Percentiles rank a stretch among this genome's conserved stretches.
These are phyloP conservation scores for Fraxinus pennsylvanica DNA, from an alignment of 257 asterid genomes.

Conservation along the genomic window DNA sequence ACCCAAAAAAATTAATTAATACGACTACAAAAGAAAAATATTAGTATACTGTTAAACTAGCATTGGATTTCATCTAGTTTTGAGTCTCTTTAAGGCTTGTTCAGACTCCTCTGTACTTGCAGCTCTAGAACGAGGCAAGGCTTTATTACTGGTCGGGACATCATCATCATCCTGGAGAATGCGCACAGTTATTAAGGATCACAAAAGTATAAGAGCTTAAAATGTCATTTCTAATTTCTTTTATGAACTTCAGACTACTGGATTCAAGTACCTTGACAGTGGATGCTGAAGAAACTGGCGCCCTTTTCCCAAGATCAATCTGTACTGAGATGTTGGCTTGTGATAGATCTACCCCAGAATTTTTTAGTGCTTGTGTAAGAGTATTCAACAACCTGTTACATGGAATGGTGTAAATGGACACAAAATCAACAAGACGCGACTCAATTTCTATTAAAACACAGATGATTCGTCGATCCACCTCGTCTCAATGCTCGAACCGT, in stretches of 20 bases:
- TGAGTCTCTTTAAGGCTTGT: constrained; percentile 62
- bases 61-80: constrained; percentile 57
- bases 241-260: neutral
- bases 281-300: constrained; percentile 50
- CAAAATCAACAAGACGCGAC: neutral
- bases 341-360: constrained; percentile 80
- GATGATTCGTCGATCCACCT: neutral
- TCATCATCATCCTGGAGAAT: constrained; percentile 48
- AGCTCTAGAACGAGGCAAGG: constrained; percentile 38
- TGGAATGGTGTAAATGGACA: neutral
- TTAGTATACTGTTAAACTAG: constrained; percentile 38
- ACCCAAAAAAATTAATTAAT: constrained; percentile 43
- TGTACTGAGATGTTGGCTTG: constrained; percentile 86
- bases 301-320: constrained; percentile 78
- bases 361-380: constrained; percentile 77
- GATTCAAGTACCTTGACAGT: constrained; percentile 52
- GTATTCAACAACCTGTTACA: constrained; percentile 73
- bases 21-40: constrained; percentile 43
- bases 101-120: constrained; percentile 53
- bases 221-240: neutral
- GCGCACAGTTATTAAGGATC: neutral
- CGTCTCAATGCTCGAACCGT: neutral
- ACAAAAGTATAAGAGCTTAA: neutral
- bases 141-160: constrained; percentile 28
- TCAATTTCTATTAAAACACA: neutral